phyloP scores from a whole-genome alignment of 495 filamentous ascomycete species.

The Aspergillus cavernicola region DNA sequence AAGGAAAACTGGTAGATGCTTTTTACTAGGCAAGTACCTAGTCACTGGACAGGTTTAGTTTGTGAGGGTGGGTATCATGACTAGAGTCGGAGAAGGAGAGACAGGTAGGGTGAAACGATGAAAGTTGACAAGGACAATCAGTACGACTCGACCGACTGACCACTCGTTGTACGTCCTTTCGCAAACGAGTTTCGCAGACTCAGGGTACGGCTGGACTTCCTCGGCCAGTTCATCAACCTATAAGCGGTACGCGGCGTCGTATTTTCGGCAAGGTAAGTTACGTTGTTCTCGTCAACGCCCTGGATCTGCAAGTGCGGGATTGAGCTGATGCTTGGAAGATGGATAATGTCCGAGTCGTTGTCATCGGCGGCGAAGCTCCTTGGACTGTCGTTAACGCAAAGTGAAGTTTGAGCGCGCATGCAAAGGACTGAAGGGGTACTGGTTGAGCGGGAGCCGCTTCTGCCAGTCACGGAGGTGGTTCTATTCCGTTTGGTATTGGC shows the following conservation, averaged over 20 bases:
- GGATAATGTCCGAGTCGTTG: constrained; percentile 38
- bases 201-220: constrained; percentile 5
- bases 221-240: constrained; percentile 36
- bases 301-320: constrained; percentile 33
- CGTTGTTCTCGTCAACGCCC: constrained; percentile 39
- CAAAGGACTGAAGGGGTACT: constrained; percentile 29
- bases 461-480: neutral
- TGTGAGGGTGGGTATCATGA: neutral
- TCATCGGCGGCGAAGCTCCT: constrained; percentile 27
- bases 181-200: constrained; percentile 1
- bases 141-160: constrained; percentile 3
- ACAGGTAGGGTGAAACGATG: neutral
- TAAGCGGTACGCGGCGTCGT: constrained; percentile 27
- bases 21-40: no score
- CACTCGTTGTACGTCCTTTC: neutral
- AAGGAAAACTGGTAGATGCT: neutral
- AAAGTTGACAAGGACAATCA: neutral
- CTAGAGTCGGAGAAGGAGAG: neutral
- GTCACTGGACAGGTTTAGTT: no score
- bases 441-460: constrained; percentile 12
- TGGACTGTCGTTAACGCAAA: constrained; percentile 20
- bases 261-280: constrained; percentile 32
- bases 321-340: constrained; percentile 30
- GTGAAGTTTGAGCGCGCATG: constrained; percentile 38
- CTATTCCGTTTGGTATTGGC: constrained; percentile 2